Evolutionary conservation across 306 rosid species (phyloP), one percentile per base, ranked within the genome.

Genomic region (Cicer bijugum): DNA sequence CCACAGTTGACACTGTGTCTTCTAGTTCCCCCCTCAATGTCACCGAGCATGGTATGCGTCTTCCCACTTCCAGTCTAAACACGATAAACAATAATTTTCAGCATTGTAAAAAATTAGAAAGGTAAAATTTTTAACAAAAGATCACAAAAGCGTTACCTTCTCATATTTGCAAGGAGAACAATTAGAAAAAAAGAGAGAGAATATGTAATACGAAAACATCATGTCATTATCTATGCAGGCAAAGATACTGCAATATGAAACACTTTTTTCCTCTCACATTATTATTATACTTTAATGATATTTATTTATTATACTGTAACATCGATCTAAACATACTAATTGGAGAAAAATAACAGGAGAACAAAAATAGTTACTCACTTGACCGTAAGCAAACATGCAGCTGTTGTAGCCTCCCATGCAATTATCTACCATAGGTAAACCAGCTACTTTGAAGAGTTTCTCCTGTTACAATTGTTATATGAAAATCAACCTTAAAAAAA

Each of bases 321-420:
- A 9, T 39, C 14, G 59, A 53, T 33, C 57, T 48, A 59, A 56
- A 42, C 72, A 63, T 57, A 71, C 53, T 35, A 68, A 76, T 42
- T 1, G 12, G 51, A 76, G 6, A 75, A 74, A 60, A 58, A 66
- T 15, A 70, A 47, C 11, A 20, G 58, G 17, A 72, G 67, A 20
- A 69, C 69, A 20, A 69, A 64, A 75, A 45, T 48, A 14, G 68
- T 76, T 10, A 80, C 97, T 82, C 85, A 94, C 99, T 86, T 94
- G 99, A 38, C 99, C 99, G 87, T 94, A 94, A 59, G 97, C 99
- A 85, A 94, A 94, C 99, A 94, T 94, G 85, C 99, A 94, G 80
- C 97, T 91, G 80, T 94, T 94, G 86, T 94, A 91, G 71, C 99
- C 99, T 61, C 82, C 94, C 88, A 94, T 84, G 80, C 99, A 94